Evolutionary conservation across 805 yeast species (phyloP).

Genomic region (Debaryomyces maramus): DNA sequence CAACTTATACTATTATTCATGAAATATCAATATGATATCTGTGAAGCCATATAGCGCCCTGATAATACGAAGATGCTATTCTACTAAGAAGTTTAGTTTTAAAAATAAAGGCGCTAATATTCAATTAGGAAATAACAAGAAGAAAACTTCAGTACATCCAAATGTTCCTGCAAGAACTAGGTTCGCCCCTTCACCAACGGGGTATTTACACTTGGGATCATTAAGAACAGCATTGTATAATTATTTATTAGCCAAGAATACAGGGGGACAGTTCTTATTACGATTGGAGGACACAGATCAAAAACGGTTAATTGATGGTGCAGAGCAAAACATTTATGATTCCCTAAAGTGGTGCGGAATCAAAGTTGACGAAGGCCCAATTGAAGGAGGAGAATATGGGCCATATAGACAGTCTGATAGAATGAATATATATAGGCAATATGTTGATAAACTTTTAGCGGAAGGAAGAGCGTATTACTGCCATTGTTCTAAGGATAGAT

Average conservation of each 20-base stretch:
- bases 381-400: constrained; percentile 54
- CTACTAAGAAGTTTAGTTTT: constrained; percentile 7
- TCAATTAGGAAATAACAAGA: not conserved
- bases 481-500: constrained; percentile 78
- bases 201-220: constrained; percentile 90
- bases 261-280: constrained; percentile 77
- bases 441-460: constrained; percentile 56
- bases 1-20: too few relatives aligned
- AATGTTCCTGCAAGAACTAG: constrained; percentile 72
- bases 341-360: constrained; percentile 78
- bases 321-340: constrained; percentile 77
- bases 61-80: constrained; percentile 4
- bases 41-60: not conserved
- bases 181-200: constrained; percentile 99
- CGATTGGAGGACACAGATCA: constrained; percentile 94
- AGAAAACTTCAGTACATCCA: constrained; percentile 35
- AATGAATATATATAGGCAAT: constrained; percentile 58
- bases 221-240: constrained; percentile 91
- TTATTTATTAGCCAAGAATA: constrained; percentile 73
- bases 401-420: constrained; percentile 90
- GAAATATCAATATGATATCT: not conserved
- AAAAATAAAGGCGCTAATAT: constrained; percentile 1
- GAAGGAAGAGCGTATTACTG: constrained; percentile 82
- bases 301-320: constrained; percentile 72
- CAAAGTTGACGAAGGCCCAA: constrained; percentile 80